These are phyloP conservation scores for Pythium sukuiense DNA, from an alignment of 352 stramenopile genomes.

Conservation along the genomic window DNA sequence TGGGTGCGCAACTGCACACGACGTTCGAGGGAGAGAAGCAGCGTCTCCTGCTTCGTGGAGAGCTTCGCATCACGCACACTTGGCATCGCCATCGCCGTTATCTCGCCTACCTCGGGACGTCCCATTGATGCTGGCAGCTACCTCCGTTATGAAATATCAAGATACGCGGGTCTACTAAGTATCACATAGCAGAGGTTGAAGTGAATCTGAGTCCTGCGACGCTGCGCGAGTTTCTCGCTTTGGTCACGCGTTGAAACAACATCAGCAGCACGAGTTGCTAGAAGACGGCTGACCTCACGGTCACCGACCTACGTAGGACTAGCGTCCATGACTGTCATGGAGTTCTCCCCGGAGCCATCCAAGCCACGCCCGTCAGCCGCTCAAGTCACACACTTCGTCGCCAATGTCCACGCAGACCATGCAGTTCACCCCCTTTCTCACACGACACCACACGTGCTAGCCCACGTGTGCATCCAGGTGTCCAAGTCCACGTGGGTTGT, in stretches of 20 bases:
- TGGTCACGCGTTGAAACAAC: too few relatives aligned
- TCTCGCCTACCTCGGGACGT: background rate
- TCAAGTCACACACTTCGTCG: background rate
- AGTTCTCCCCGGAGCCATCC: background rate
- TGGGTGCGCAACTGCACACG: conserved; percentile 56
- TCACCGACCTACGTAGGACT: background rate
- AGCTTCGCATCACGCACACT: conserved; percentile 47
- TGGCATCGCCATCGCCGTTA: conserved; percentile 13
- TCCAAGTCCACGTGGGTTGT: background rate
- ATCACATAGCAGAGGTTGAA: conserved; percentile 7
- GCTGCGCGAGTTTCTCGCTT: background rate
- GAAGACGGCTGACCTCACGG: background rate
- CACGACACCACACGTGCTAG: background rate
- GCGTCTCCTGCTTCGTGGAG: conserved; percentile 43
- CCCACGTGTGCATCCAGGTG: background rate
- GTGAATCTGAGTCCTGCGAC: background rate
- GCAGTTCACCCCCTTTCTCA: background rate
- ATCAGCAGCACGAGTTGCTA: too few relatives aligned
- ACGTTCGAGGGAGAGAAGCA: conserved; percentile 62
- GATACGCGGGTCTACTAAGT: background rate
- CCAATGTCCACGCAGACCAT: background rate
- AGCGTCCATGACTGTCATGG: background rate
- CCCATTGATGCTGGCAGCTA: background rate
- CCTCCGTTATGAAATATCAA: background rate
- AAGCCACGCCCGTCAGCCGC: background rate